Conservation (phyloP, 805 yeast species). For the Zygosaccharomyces lentus region DNA sequence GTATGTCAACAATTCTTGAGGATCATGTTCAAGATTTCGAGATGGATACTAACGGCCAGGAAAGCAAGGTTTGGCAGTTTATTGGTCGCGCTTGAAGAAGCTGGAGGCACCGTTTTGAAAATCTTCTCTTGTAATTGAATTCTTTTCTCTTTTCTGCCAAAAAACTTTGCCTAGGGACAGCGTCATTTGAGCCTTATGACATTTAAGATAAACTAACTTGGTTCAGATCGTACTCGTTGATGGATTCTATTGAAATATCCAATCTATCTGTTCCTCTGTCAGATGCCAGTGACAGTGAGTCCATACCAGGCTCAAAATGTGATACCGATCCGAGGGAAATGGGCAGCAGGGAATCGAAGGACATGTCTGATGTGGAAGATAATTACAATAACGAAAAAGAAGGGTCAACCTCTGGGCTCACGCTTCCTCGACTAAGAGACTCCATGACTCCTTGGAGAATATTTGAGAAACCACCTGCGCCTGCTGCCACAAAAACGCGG, state of each 20-base stretch:
- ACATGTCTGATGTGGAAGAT: conserved; percentile 9
- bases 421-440: conserved; percentile 34
- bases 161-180: not conserved
- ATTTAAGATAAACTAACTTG: not conserved
- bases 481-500: conserved; percentile 2
- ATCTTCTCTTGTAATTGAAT: not conserved
- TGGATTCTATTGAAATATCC: not conserved
- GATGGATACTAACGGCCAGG: not conserved
- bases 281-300: not conserved
- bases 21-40: not conserved
- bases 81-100: not conserved
- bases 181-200: not conserved
- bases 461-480: conserved; percentile 17
- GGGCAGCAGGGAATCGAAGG: conserved; percentile 1
- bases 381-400: conserved; percentile 19
- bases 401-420: conserved; percentile 16
- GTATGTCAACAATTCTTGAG: not conserved
- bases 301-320: not conserved
- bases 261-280: not conserved
- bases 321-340: not conserved
- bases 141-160: not conserved
- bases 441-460: conserved; percentile 39
- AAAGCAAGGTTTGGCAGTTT: not conserved
- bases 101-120: not conserved
- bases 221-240: not conserved